Conservation (phyloP, 2,329 filamentous ascomycete species). For the Colletotrichum gigasporum region DNA sequence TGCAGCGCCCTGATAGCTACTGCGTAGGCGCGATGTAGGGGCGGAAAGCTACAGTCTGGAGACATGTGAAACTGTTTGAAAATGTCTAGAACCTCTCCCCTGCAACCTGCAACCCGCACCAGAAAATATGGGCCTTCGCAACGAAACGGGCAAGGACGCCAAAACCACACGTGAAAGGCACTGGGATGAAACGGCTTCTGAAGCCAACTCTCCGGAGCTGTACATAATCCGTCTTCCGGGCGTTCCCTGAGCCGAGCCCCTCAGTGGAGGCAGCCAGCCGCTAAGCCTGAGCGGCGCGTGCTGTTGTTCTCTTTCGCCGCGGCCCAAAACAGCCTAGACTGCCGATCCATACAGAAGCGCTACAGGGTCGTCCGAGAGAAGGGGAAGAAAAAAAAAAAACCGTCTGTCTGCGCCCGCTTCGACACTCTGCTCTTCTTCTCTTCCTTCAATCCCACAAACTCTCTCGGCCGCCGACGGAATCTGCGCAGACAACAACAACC, state of each 20-base stretch:
- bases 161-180: conserved; percentile 17
- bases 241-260: background rate
- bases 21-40: background rate
- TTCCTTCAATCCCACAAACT: background rate
- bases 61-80: background rate
- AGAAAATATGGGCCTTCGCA: background rate
- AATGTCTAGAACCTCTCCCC: background rate
- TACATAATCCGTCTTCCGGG: background rate
- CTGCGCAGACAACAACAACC: background rate
- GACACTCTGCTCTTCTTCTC: background rate
- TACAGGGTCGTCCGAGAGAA: conserved; percentile 13
- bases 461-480: background rate
- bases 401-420: conserved; percentile 8
- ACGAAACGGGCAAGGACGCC: background rate
- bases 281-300: background rate
- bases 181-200: conserved; percentile 12
- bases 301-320: background rate
- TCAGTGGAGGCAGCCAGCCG: conserved; percentile 13
- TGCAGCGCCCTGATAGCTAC: background rate
- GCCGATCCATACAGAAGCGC: conserved; percentile 24
- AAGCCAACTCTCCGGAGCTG: background rate
- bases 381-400: conserved; percentile 6
- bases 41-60: background rate
- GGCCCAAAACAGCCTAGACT: conserved; percentile 12
- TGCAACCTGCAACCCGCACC: background rate